Conservation (phyloP, 2,329 filamentous ascomycete genomes). For the Tolypocladium cylindrosporum region DNA sequence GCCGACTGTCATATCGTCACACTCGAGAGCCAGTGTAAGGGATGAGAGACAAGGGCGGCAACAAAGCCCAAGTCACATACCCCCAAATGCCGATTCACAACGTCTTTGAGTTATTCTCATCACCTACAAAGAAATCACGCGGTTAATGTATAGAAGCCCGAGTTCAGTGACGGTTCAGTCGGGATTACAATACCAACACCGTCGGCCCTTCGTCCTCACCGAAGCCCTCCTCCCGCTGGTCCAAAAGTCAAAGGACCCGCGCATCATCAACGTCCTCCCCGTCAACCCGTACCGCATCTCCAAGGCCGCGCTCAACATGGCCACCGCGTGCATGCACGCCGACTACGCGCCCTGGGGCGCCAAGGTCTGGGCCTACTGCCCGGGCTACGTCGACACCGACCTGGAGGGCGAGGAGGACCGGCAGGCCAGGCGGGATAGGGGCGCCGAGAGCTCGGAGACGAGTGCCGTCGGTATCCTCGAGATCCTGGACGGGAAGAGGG, state of each 20-base stretch:
- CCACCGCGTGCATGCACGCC: conserved; percentile 17
- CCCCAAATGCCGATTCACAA: background rate
- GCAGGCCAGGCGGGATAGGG: background rate
- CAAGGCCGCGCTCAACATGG: conserved; percentile 28
- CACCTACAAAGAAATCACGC: background rate
- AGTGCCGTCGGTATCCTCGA: conserved; percentile 2
- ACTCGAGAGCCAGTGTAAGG: too few species aligned
- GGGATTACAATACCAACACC: conserved; percentile 25
- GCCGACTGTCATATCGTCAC: too few species aligned
- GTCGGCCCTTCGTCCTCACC: conserved; percentile 17
- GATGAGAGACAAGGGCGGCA: too few species aligned
- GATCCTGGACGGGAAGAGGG: conserved; percentile 6
- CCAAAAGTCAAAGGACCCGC: conserved; percentile 13
- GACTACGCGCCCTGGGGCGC: conserved; percentile 17
- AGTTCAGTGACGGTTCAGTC: background rate
- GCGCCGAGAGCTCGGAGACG: background rate
- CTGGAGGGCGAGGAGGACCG: conserved; percentile 12
- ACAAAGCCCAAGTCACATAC: too few species aligned
- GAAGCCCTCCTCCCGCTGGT: conserved; percentile 21
- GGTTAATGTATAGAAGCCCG: background rate
- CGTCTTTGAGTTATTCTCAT: background rate
- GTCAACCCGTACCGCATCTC: conserved; percentile 19
- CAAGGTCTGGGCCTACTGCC: conserved; percentile 21
- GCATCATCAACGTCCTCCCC: conserved; percentile 19
- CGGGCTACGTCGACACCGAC: conserved; percentile 22